A percentile compares a stretch with the other conserved stretches of the same genome.
Conservation (phyloP, 805 yeast species). For the Zygotorulaspora chibaensis region DNA sequence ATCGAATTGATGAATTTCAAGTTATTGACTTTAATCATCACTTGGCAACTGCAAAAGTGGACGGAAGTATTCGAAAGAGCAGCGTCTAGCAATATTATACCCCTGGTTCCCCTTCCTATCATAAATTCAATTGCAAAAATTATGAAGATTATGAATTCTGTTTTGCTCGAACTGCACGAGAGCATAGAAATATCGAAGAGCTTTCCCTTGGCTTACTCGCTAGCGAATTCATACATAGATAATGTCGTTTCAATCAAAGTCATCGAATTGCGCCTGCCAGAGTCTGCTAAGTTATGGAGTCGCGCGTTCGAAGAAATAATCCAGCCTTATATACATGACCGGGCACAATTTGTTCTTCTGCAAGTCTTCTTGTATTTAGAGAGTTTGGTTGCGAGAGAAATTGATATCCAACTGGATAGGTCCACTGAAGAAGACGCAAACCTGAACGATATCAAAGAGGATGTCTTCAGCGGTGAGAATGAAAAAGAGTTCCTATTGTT, state of each 20-base stretch:
- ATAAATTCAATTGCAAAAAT: conserved; percentile 13
- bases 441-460: conserved; percentile 17
- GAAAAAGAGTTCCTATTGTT: conserved; percentile 27
- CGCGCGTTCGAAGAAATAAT: conserved; percentile 14
- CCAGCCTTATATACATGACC: conserved; percentile 14
- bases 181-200: conserved; percentile 1
- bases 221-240: conserved; percentile 26
- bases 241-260: conserved; percentile 25
- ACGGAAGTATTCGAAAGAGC: conserved; percentile 20
- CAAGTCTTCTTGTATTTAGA: conserved; percentile 28
- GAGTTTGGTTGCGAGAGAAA: conserved; percentile 22
- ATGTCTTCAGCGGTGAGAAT: conserved; percentile 7
- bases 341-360: conserved; percentile 10
- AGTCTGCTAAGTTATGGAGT: conserved; percentile 23
- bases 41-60: conserved; percentile 34
- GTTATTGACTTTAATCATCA: conserved; percentile 22
- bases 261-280: conserved; percentile 28
- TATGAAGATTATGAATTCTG: conserved; percentile 15
- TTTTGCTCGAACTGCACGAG: conserved; percentile 8
- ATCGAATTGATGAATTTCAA: conserved; percentile 23
- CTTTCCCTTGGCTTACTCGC: conserved; percentile 14
- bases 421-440: conserved; percentile 28
- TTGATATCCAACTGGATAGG: conserved; percentile 22
- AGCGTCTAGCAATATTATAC: not conserved
- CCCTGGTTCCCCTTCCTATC: conserved; percentile 9